Base-by-base conservation (phyloP, 2,329 filamentous ascomycete genomes). In the Stachybotrys echinatus region DNA sequence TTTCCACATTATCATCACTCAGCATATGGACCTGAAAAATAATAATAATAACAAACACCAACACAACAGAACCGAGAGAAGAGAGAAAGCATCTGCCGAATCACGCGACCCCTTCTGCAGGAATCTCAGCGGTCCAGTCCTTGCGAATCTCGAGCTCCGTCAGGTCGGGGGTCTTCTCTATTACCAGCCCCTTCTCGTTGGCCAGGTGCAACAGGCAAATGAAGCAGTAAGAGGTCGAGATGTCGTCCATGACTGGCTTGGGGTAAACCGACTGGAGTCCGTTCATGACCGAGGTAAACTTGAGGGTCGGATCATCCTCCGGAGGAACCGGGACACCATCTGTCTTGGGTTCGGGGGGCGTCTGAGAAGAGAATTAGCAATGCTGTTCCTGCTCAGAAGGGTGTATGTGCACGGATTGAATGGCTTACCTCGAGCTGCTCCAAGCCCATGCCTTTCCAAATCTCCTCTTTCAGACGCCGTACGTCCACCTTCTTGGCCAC, bases 261-360 rank as follows among this genome's bases (percentile, higher is more conserved):
- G 91, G 86, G 63, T 99, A 99, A 7, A 96, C 90, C 5, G 77
- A 71, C 65, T 95, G 88, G 44, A 99, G 74, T 54, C 85, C 85
- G 65, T 95, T 95, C 84, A 99, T 95, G 52, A 99, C 85, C 19
- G 87, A 76, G 0, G 92, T 97, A 70, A 99, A 99, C 60, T 87
- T 91, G 56, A 96, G 78, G 4, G 70, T 72, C 10, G 69, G 76
- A 67, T 80, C 77, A 34, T 76, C 70, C 45, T 69, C 62, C 4
- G 58, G 55, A 57, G 59, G 31, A 48, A 61, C 62, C 44, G 60
- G 61, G 45, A 61, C 61, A 64, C 58, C 59, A 14, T 63, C 56
- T 10, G 56, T 58, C 23, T 66, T 62, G 7, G 67, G 57, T 8
- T 66, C 63, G 7, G 67, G 57, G 10, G 63, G 63, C n/a, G 64